These are phyloP conservation scores for Coemansia sp. DNA, from an alignment of 192 early-diverging fungal genomes.

Conservation along the genomic window DNA sequence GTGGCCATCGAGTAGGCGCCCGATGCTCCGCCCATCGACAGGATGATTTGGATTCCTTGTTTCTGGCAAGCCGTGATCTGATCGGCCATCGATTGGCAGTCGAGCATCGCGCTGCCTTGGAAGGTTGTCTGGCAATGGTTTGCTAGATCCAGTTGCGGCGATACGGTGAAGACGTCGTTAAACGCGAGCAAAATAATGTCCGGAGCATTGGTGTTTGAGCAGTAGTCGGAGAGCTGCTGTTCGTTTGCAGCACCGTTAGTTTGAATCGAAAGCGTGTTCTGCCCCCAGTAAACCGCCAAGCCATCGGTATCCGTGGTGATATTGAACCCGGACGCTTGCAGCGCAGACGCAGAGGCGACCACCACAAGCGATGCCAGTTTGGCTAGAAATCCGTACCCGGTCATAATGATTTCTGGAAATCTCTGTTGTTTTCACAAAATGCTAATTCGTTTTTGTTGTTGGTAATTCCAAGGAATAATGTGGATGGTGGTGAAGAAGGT, in stretches of 20 bases:
- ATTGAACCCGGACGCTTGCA: neutral
- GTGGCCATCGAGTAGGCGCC: slow-evolving; percentile 58
- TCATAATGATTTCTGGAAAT: neutral
- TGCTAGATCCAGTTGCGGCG: slow-evolving; percentile 64
- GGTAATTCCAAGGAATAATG: no score
- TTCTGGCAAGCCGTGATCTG: slow-evolving; percentile 68
- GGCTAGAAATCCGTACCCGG: neutral
- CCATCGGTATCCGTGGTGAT: slow-evolving; percentile 11
- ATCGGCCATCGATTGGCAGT: slow-evolving; percentile 57
- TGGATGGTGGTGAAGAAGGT: no score
- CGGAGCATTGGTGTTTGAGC: slow-evolving; percentile 24
- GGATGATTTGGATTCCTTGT: slow-evolving; percentile 59
- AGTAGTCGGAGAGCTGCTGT: slow-evolving; percentile 53
- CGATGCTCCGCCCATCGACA: slow-evolving; percentile 66
- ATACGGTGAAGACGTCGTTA: slow-evolving; percentile 55
- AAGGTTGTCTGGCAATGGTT: slow-evolving; percentile 57
- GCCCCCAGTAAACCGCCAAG: slow-evolving; percentile 56
- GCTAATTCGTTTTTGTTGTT: no score
- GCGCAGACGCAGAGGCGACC: neutral
- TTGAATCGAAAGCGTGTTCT: slow-evolving; percentile 52
- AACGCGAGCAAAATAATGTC: slow-evolving; percentile 59
- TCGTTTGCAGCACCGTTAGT: slow-evolving; percentile 24
- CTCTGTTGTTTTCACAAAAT: neutral
- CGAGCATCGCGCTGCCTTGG: slow-evolving; percentile 54
- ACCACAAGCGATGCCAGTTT: neutral